phyloP scores from a whole-genome alignment of 1,284 basidiomycete species.

The Ceratobasidium sp. region DNA sequence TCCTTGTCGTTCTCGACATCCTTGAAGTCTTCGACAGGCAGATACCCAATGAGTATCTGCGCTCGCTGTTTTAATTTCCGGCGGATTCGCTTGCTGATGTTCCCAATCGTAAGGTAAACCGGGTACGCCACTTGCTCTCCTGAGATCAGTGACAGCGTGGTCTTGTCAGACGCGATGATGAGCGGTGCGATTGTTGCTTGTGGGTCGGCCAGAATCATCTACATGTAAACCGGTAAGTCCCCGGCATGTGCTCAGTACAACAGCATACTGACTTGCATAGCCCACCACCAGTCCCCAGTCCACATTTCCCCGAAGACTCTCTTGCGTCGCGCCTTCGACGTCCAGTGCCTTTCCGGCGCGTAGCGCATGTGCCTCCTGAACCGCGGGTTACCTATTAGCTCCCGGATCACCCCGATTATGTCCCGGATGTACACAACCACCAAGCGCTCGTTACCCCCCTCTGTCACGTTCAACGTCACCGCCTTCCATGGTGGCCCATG shows the following conservation, averaged over 20 bases:
- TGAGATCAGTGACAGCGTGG: slow-evolving; percentile 36
- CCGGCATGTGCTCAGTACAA: neutral
- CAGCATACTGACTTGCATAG: neutral
- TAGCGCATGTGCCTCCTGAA: slow-evolving; percentile 7
- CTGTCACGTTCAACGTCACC: neutral
- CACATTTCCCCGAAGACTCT: slow-evolving; percentile 16
- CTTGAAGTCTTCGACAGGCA: slow-evolving; percentile 35
- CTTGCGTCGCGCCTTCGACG: neutral
- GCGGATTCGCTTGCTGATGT: slow-evolving; percentile 38
- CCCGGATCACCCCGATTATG: neutral
- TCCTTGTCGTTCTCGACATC: slow-evolving; percentile 9
- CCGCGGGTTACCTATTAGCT: neutral
- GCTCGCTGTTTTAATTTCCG: slow-evolving; percentile 19
- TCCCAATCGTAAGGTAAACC: slow-evolving; percentile 40
- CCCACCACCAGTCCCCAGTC: slow-evolving; percentile 26
- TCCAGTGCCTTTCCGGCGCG: slow-evolving; percentile 22
- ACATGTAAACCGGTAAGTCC: neutral
- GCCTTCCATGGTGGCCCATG: slow-evolving; percentile 11
- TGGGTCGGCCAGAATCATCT: neutral
- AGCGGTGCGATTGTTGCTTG: slow-evolving; percentile 3
- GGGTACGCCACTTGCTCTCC: slow-evolving; percentile 44
- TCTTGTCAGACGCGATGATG: slow-evolving; percentile 41
- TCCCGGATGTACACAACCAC: neutral
- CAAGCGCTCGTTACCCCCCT: neutral
- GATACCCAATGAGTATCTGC: slow-evolving; percentile 13